Evolutionary conservation across 306 rosid species (phyloP), one percentile per base, ranked within the genome.

Genomic region (Macrotyloma uniflorum): DNA sequence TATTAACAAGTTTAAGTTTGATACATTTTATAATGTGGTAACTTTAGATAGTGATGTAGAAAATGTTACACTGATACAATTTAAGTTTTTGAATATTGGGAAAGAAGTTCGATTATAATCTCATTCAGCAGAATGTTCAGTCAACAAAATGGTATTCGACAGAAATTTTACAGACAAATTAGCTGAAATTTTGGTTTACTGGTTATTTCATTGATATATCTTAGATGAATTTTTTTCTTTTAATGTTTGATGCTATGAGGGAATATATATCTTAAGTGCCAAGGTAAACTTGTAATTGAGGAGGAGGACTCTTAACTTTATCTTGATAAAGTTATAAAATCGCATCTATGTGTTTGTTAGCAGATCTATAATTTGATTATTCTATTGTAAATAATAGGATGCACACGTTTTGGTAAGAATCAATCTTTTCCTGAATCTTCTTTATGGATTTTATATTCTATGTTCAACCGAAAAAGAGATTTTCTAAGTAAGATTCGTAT

Each of bases 401-500:
- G 32, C 38, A 57, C 40, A 45, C 63, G 18, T 19, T 70, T 32
- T 32, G 35, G 42, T 5, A 46, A 46, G 40, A 69, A 32, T 14
- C 20, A 32, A 23, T 40, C 4, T 38, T 66, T 67, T 24, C 30
- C 22, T 65, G n/a, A 54, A 69, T 9, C 53, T 76, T 26, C 28
- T 36, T 59, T 36, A 3, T 19, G 43, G 58, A 14, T 47, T 49
- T 35, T 15, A 11, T 49, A 10, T 49, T 68, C 67, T 36, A 81
- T 75, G 53, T 32, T 36, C 19, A 23, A 18, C 28, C 24, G 2
- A 67, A 74, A 67, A 42, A 67, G 35, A 28, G 47, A 61, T 30
- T 82, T 74, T 74, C 33, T 22, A 45, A 35, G 40, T 6, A 55
- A 33, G 40, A 47, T 74, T 57, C 50, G 50, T 12, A 38, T 66